Base-by-base conservation (phyloP, 73 alveolate species). In the Strombidium stylifer region DNA sequence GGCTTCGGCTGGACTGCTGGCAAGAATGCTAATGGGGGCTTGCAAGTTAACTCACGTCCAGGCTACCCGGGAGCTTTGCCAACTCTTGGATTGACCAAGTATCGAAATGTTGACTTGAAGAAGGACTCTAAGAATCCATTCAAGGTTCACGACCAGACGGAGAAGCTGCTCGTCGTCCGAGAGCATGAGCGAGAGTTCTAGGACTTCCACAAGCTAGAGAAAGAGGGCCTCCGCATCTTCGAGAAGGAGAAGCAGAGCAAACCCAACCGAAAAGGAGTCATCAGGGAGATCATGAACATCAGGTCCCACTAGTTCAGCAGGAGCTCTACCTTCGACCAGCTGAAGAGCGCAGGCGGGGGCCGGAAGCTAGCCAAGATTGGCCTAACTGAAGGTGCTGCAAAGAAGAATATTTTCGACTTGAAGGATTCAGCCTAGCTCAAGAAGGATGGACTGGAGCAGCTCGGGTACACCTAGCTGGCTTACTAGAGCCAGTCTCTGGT, bases 61-160 rank as follows among this genome's bases (percentile, higher is more conserved):
- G n/a, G n/a, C 42, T 32, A 32, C 10, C n/a, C 42, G 42, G 42
- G 42, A 32, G n/a, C 4, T 10, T 10, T 32, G 42, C 42, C 42
- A 32, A 32, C 42, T 6, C 42, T 32, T 32, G 42, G 42, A 32
- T 10, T 32, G 42, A 32, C 10, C 10, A 32, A 32, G 42, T n/a
- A n/a, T n/a, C n/a, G n/a, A n/a, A n/a, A n/a, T n/a, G n/a, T n/a
- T n/a, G n/a, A n/a, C n/a, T n/a, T n/a, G n/a, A n/a, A n/a, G n/a
- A n/a, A n/a, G n/a, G n/a, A 50, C 28, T 6, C 37, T 20, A 20
- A 21, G 15, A 69, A 69, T 55, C 83, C 83, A 1, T 69, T 69
- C 34, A 16, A 45, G 10, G 36, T 53, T 14, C 24, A 51, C 24
- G 37, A 26, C 16, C 53, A 64, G 12, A 54, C 65, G 2, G 83